A percentile compares a stretch with the other conserved stretches of the same genome.
phyloP scores from a whole-genome alignment of 2,329 filamentous ascomycete species.

The Sphaerulina vaccinii region DNA sequence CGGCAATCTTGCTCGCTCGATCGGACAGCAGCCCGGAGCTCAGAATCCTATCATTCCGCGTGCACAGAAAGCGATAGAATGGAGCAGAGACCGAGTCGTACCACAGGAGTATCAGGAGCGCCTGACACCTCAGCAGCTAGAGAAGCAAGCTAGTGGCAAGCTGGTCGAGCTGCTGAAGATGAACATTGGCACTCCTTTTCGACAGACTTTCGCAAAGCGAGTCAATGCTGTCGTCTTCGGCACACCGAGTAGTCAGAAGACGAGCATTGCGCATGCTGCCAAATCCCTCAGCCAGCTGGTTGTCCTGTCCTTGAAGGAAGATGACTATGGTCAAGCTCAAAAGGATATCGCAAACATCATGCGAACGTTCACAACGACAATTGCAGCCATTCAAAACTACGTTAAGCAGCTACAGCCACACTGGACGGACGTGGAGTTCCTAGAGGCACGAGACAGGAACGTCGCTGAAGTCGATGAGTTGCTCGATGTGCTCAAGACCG shows the following conservation, averaged over 20 bases:
- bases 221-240: conserved; percentile 70
- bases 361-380: conserved; percentile 66
- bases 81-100: conserved; percentile 22
- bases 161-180: conserved; percentile 51
- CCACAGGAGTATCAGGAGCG: conserved; percentile 52
- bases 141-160: conserved; percentile 44
- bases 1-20: conserved; percentile 47
- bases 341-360: conserved; percentile 74
- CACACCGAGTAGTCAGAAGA: conserved; percentile 65
- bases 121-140: conserved; percentile 49
- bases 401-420: conserved; percentile 60
- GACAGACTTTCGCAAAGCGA: conserved; percentile 65
- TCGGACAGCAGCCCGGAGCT: conserved; percentile 48
- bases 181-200: conserved; percentile 65
- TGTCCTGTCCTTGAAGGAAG: conserved; percentile 72
- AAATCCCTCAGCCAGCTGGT: conserved; percentile 64
- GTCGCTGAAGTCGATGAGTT: conserved; percentile 70
- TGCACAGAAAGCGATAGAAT: conserved; percentile 38
- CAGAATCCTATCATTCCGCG: conserved; percentile 39
- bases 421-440: conserved; percentile 73
- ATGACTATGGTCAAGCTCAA: conserved; percentile 83
- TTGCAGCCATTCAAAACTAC: conserved; percentile 69
- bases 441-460: conserved; percentile 46
- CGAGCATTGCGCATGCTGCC: conserved; percentile 68
- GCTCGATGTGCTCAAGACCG: conserved; percentile 61